Percentiles rank a stretch among this genome's conserved stretches.
phyloP scores from a whole-genome alignment of 257 asterid species.

The Solanum sejunctum region DNA sequence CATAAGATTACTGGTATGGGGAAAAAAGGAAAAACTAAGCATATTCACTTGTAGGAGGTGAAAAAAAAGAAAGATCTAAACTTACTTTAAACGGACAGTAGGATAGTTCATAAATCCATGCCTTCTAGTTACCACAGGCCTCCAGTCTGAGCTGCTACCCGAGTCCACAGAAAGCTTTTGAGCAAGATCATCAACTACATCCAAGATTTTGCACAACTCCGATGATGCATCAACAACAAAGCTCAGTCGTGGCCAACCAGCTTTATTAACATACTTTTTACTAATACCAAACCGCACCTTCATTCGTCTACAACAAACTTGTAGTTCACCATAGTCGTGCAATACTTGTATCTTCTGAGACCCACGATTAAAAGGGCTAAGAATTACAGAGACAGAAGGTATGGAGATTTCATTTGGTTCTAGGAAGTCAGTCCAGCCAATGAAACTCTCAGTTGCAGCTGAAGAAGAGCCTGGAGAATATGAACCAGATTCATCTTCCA shows the following conservation, averaged over 20 bases:
- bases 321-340: constrained; percentile 36
- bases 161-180: constrained; percentile 42
- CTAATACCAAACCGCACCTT: constrained; percentile 79
- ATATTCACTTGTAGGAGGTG: neutral
- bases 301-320: constrained; percentile 38
- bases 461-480: constrained; percentile 27
- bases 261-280: constrained; percentile 41
- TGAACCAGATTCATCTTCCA: constrained; percentile 46
- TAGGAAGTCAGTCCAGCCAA: constrained; percentile 30
- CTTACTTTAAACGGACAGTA: constrained; percentile 79
- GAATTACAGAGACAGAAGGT: constrained; percentile 44
- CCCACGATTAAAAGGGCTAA: constrained; percentile 47
- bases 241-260: constrained; percentile 65
- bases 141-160: constrained; percentile 80
- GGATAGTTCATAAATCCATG: constrained; percentile 57
- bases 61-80: neutral
- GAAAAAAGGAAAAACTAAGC: neutral
- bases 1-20: neutral
- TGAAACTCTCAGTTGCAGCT: constrained; percentile 12
- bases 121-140: constrained; percentile 60
- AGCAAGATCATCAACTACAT: constrained; percentile 46
- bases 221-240: constrained; percentile 66
- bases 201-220: constrained; percentile 45
- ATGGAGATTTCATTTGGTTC: constrained; percentile 44
- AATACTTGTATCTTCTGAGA: constrained; percentile 45